phyloP scores from a whole-genome alignment of 805 yeast genomes.

The Teunomyces cretensis region DNA sequence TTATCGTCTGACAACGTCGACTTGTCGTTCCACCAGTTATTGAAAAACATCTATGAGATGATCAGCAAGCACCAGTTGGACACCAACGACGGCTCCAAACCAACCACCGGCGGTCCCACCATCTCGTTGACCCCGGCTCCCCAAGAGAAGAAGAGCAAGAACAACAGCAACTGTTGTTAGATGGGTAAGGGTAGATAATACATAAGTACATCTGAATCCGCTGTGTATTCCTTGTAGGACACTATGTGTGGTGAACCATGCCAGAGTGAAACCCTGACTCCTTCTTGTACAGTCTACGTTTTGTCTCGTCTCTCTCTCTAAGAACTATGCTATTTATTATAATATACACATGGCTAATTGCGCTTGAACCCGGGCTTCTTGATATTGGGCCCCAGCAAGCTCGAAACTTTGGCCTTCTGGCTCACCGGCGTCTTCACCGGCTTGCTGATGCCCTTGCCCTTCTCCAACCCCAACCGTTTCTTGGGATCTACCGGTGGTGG shows the following conservation, averaged over 20 bases:
- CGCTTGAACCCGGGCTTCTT: slow-evolving; percentile 6
- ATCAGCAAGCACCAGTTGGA: slow-evolving; percentile 90
- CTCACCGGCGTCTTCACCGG: slow-evolving; percentile 39
- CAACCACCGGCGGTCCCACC: slow-evolving; percentile 78
- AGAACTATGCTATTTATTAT: background rate
- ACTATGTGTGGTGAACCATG: no score
- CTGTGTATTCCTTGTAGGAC: no score
- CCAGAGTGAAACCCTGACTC: no score
- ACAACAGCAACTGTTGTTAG: slow-evolving; percentile 70
- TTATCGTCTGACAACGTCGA: slow-evolving; percentile 93
- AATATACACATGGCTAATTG: background rate
- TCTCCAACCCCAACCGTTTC: slow-evolving; percentile 24
- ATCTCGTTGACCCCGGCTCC: slow-evolving; percentile 93
- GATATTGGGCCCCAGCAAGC: slow-evolving; percentile 22
- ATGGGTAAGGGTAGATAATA: background rate
- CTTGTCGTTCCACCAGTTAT: slow-evolving; percentile 86
- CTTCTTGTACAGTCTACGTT: no score
- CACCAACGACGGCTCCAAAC: slow-evolving; percentile 68
- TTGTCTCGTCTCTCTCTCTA: no score
- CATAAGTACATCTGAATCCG: background rate
- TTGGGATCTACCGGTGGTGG: slow-evolving; percentile 52
- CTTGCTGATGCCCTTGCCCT: slow-evolving; percentile 24
- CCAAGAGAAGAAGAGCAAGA: slow-evolving; percentile 64
- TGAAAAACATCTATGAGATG: slow-evolving; percentile 93
- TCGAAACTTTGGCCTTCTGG: slow-evolving; percentile 18